Evolutionary conservation across 495 filamentous ascomycete species (phyloP), one percentile per base, ranked within the genome.

Genomic region (Tuber brumale): DNA sequence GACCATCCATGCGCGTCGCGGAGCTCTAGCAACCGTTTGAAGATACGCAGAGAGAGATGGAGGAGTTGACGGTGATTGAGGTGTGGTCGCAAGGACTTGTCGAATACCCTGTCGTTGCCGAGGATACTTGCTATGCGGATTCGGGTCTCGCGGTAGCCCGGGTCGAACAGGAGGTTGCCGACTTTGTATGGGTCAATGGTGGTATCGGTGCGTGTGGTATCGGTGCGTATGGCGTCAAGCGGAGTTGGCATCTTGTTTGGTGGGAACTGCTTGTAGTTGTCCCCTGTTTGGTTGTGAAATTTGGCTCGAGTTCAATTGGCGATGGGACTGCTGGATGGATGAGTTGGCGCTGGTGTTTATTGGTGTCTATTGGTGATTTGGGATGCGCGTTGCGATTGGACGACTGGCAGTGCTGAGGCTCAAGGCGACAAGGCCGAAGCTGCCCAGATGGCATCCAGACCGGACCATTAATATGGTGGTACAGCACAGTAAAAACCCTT

Each of bases 21-120:
- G 72, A 93, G 83, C 81, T 91, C 88, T 73, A 90, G 86, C 75
- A 93, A 85, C 66, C 88, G 88, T 86, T 93, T 93, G 48, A 57
- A 81, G 23, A 83, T 57, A 6, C 71, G 71, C 27, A 83, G 69
- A 16, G 81, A 79, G 61, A 61, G 75, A 48, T 79, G 81, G 31
- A 83, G 70, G 61, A 76, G 74, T 42, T 82, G 73, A 0, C 74
- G 72, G 41, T 78, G 74, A 44, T 75, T 82, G 48, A 81, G 82
- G 45, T 80, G 77, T 18, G 51, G 78, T 35, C 81, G 80, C 19
- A 74, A 72, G 21, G 79, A 70, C 66, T 75, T 81, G 27, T 72
- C 71, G 51, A 70, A 81, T 51, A 79, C 35, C 31, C 71, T 81
- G 48, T 83, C 79, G 61, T 46, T 71, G 21, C 75, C 48, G 31